Evolutionary conservation across 139 green algal genomes (phyloP), one percentile per base, ranked within the genome.

Genomic region (Picochlorum costavermella): DNA sequence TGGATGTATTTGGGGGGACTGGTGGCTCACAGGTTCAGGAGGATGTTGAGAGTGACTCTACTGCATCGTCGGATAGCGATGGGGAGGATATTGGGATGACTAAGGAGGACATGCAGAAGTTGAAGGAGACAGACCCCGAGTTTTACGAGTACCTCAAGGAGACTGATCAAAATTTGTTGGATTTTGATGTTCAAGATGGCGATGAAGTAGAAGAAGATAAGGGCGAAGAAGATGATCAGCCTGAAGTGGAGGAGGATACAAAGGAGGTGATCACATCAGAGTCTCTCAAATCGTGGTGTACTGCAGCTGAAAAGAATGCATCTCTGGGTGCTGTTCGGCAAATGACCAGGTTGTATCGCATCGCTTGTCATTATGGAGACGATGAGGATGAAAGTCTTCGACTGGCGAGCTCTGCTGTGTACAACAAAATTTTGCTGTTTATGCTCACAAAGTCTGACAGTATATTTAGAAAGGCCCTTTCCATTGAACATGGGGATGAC

Each of bases 351-450:
- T 86, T 86, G 0, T 98, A 92, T 69, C 76, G 92, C 30, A 63
- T 79, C 6, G 87, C 86, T 2, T 91, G 84, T 74, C 91, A 96
- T 69, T 92, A 92, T 70, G 88, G 92, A 5, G 91, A 95, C 57
- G 68, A 61, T 2, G 80, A 91, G 33, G 72, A 82, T 45, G 67
- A 60, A 16, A 73, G 50, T 28, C 69, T 94, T 66, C 71, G 63
- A 50, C 84, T 95, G 33, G 78, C 75, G 36, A 84, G 72, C 71
- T 78, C 62, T 8, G 69, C 84, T 11, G 85, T 87, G 4, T 95
- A 95, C 82, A 95, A 96, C 79, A 57, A 65, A 17, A 60, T 95
- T n/a, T 69, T 97, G 67, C 68, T 95, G 31, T 96, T 95, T 75
- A 79, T 87, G 63, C 78, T 97, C 17, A 55, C 44, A 6, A 83